These are phyloP conservation scores for Aspergillus latus DNA, from an alignment of 2,329 filamentous ascomycete genomes.

Conservation along the genomic window DNA sequence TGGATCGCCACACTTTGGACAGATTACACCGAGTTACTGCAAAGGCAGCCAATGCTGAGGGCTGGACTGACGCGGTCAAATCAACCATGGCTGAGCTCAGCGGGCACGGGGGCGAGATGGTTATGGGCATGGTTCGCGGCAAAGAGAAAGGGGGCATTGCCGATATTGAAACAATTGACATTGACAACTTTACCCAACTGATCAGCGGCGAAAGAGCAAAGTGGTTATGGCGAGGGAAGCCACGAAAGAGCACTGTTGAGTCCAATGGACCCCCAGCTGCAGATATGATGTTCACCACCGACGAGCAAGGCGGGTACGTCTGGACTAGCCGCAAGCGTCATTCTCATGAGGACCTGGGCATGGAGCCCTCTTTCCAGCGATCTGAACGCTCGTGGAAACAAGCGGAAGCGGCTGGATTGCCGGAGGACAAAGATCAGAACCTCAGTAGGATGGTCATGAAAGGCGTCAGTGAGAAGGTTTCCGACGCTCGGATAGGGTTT, in stretches of 20 bases:
- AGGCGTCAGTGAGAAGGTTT: conserved; percentile 74
- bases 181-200: conserved; percentile 77
- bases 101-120: conserved; percentile 89
- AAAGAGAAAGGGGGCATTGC: conserved; percentile 86
- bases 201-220: conserved; percentile 80
- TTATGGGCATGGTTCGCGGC: conserved; percentile 89
- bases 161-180: conserved; percentile 87
- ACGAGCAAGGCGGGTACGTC: conserved; percentile 47
- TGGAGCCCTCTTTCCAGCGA: conserved; percentile 30
- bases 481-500: conserved; percentile 77
- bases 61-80: conserved; percentile 91
- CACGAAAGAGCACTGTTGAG: conserved; percentile 58
- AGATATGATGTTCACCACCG: conserved; percentile 46
- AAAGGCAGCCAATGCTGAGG: conserved; percentile 84
- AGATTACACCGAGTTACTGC: conserved; percentile 79
- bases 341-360: conserved; percentile 40
- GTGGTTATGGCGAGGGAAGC: conserved; percentile 93
- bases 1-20: conserved; percentile 81
- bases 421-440: conserved; percentile 46
- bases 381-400: conserved; percentile 34
- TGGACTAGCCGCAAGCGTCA: conserved; percentile 45
- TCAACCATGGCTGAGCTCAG: conserved; percentile 91
- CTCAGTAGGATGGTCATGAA: conserved; percentile 70
- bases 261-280: conserved; percentile 33
- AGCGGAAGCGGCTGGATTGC: conserved; percentile 26